phyloP scores from a whole-genome alignment of 495 filamentous ascomycete species.

The Astrothelium subdiscretum region DNA sequence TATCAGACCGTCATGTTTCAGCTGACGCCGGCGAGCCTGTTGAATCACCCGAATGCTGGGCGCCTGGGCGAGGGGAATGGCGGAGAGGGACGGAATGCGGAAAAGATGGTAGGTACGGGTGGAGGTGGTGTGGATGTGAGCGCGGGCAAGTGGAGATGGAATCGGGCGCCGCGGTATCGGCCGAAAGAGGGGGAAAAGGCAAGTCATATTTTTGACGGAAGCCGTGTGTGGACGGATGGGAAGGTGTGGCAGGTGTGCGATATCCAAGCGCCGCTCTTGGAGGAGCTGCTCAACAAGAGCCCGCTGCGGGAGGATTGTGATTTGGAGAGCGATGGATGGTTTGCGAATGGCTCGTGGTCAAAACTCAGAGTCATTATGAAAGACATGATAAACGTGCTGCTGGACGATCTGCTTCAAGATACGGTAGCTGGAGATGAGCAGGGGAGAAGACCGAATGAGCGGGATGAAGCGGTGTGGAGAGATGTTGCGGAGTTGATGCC shows the following conservation, averaged over 20 bases:
- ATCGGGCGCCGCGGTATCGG: not conserved
- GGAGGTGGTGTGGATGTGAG: slow-evolving; percentile 1
- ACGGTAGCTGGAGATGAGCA: slow-evolving; percentile 43
- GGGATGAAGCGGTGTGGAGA: slow-evolving; percentile 9
- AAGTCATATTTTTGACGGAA: slow-evolving; percentile 76
- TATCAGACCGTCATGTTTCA: slow-evolving; percentile 86
- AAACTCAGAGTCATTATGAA: slow-evolving; percentile 81
- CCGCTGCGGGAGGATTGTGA: slow-evolving; percentile 32
- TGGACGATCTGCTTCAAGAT: slow-evolving; percentile 29
- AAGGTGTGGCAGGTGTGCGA: slow-evolving; percentile 92
- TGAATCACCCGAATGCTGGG: not conserved
- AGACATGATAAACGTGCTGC: slow-evolving; percentile 51
- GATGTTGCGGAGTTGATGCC: slow-evolving; percentile 2
- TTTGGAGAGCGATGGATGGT: slow-evolving; percentile 62
- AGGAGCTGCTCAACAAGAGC: slow-evolving; percentile 33
- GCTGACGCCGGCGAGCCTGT: slow-evolving; percentile 19
- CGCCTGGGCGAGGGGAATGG: not conserved
- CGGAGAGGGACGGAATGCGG: not conserved
- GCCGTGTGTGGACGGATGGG: slow-evolving; percentile 45
- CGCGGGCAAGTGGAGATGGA: not conserved
- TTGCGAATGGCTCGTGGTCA: slow-evolving; percentile 58
- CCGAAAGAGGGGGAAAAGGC: not conserved
- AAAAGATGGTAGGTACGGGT: not conserved
- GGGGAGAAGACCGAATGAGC: slow-evolving; percentile 3
- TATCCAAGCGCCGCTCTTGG: slow-evolving; percentile 65